Percentiles rank a stretch among this genome's conserved stretches.
phyloP scores from a whole-genome alignment of 2,329 filamentous ascomycete genomes.

The Aspergillus sp. region DNA sequence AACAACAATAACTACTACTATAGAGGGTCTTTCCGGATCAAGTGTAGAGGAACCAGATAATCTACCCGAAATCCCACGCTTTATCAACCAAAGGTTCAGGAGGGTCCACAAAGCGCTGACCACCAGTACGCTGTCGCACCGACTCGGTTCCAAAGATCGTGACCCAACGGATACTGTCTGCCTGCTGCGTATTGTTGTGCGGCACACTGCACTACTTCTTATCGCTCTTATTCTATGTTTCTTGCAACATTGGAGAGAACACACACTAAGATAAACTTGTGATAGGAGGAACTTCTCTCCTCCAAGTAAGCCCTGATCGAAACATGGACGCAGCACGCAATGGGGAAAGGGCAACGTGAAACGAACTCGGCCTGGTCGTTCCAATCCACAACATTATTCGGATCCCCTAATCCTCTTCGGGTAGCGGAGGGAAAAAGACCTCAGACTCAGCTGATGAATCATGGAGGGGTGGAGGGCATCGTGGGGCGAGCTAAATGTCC shows the following conservation, averaged over 20 bases:
- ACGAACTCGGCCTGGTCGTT: not conserved
- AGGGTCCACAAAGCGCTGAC: not conserved
- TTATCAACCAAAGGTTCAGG: not conserved
- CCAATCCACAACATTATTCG: not conserved
- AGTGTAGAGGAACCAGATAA: not conserved
- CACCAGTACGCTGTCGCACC: slow-evolving; percentile 1
- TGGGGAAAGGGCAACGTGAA: not conserved
- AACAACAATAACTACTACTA: no score
- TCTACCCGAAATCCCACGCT: not conserved
- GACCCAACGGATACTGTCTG: not conserved
- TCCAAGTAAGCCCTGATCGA: not conserved
- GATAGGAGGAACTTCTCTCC: not conserved
- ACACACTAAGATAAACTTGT: not conserved
- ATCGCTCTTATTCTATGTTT: not conserved
- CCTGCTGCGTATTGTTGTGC: not conserved
- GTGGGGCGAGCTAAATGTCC: slow-evolving; percentile 33
- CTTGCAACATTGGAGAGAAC: not conserved
- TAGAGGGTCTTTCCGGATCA: no score
- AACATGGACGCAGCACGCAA: not conserved
- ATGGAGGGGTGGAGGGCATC: slow-evolving; percentile 29
- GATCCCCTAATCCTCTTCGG: not conserved
- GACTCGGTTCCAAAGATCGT: not conserved
- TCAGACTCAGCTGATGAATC: slow-evolving; percentile 35
- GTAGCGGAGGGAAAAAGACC: slow-evolving; percentile 8
- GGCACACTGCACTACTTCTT: not conserved